A percentile compares a stretch with the other conserved stretches of the same genome.
phyloP scores from a whole-genome alignment of 441 rosid species.

The Brassica hybrid region DNA sequence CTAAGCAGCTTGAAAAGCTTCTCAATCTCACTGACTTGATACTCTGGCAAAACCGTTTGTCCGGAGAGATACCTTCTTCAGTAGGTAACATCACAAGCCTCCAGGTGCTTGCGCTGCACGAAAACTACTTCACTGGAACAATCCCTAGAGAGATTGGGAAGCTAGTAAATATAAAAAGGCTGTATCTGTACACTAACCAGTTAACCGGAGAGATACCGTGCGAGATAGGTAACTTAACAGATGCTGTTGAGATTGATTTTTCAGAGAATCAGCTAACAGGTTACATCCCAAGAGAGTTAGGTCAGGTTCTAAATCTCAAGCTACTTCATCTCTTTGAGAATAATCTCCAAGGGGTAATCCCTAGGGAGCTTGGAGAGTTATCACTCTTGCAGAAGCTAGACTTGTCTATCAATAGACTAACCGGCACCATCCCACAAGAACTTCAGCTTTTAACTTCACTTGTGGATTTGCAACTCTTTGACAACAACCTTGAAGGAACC shows the following conservation, averaged over 20 bases:
- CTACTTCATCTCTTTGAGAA: slow-evolving; percentile 64
- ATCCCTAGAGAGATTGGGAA: slow-evolving; percentile 59
- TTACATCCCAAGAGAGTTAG: slow-evolving; percentile 52
- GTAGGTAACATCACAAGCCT: slow-evolving; percentile 54
- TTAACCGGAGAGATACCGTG: slow-evolving; percentile 58
- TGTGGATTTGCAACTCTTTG: slow-evolving; percentile 59
- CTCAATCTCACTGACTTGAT: slow-evolving; percentile 51
- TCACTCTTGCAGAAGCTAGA: slow-evolving; percentile 52
- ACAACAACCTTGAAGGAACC: slow-evolving; percentile 55
- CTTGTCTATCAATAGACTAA: slow-evolving; percentile 61
- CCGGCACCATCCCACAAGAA: slow-evolving; percentile 50
- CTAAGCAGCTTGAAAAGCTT: slow-evolving; percentile 51
- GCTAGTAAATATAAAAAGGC: slow-evolving; percentile 43
- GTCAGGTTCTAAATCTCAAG: slow-evolving; percentile 48
- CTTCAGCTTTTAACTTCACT: slow-evolving; percentile 54
- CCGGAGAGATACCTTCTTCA: slow-evolving; percentile 54
- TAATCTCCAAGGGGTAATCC: slow-evolving; percentile 51
- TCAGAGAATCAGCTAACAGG: slow-evolving; percentile 59
- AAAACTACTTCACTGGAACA: slow-evolving; percentile 53
- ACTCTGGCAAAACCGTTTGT: slow-evolving; percentile 58
- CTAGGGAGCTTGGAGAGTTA: slow-evolving; percentile 53
- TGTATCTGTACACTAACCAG: slow-evolving; percentile 61
- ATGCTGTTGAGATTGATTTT: slow-evolving; percentile 57
- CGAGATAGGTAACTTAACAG: slow-evolving; percentile 51
- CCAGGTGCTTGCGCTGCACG: slow-evolving; percentile 59